Evolutionary conservation across 371 early-diverging fungal genomes (phyloP), one percentile per base, ranked within the genome.

Genomic region (Enterocytospora artemiae): DNA sequence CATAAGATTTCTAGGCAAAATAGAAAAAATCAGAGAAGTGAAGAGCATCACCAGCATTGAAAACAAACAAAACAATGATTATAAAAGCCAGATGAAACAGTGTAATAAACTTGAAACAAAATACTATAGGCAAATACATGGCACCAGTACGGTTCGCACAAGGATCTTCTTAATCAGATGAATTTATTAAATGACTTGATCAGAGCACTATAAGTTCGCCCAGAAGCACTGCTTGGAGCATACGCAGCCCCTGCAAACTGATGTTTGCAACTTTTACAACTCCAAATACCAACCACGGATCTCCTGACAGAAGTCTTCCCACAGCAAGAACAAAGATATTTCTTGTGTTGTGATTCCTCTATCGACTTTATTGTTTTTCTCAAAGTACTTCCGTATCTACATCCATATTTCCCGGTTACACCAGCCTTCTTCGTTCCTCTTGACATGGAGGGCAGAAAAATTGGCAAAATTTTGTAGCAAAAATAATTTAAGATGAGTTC

Each of bases 371-470:
- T 87, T 84, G 88, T 88, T 86, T 95, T 97, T 84, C 96, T 87
- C 74, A 97, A 86, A 67, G 98, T 94, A 71, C 96, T 90, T 86
- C 98, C 98, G 84, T 97, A 97, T 84, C 98, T 91, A 79, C 90
- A 88, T 82, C 98, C 98, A 86, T 96, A 97, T 84, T 94, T 96
- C 79, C 98, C 98, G 83, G 86, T 85, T 80, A 96, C 88, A 83
- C 98, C 98, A 78, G 94, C 93, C 85, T 97, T 97, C 85, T 90
- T 93, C 62, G 98, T 97, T 82, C 93, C 87, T 83, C 91, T 72
- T n/a, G 71, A 62, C 72, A 70, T 73, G 32, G 18, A 20, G 31
- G 64, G 59, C 59, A 18, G 24, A 57, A 32, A 65, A 67, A 60
- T 57, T n/a, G n/a, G n/a, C n/a, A n/a, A n/a, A n/a, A n/a, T n/a